Evolutionary conservation across 2,329 filamentous ascomycete species (phyloP).

Genomic region (Colletotrichum cereale): DNA sequence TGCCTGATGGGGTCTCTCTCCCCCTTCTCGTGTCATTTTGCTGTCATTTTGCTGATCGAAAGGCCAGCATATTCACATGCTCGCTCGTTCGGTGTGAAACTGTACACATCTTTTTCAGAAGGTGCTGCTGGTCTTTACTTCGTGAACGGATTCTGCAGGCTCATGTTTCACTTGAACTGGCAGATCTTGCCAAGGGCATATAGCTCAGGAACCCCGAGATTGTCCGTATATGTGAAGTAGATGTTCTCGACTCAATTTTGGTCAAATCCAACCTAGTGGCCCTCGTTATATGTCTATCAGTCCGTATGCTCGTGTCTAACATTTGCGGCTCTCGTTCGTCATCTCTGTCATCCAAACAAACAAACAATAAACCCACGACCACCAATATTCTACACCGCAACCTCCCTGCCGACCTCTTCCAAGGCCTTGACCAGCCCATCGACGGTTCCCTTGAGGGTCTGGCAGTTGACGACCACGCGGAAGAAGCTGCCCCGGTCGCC

Average conservation of each 20-base stretch:
- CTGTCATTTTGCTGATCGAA: background rate
- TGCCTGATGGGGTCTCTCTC: background rate
- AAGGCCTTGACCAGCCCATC: conserved; percentile 67
- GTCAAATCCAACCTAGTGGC: no score
- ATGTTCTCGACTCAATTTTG: background rate
- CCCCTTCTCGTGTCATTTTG: background rate
- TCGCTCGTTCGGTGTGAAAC: background rate
- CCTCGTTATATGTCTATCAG: background rate
- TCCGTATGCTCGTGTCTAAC: background rate
- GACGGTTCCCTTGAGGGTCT: conserved; percentile 65
- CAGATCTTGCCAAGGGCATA: background rate
- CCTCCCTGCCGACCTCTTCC: conserved; percentile 57
- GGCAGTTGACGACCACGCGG: conserved; percentile 70
- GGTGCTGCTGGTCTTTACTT: background rate
- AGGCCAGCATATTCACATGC: background rate
- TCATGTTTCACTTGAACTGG: background rate
- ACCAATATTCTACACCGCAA: conserved; percentile 7
- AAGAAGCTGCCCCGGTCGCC: conserved; percentile 68
- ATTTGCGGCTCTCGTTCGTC: background rate
- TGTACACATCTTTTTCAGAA: background rate
- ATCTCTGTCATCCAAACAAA: background rate
- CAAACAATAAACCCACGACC: background rate
- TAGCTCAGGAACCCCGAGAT: background rate
- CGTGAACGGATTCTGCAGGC: background rate
- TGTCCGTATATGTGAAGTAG: background rate